Evolutionary conservation across 495 filamentous ascomycete genomes (phyloP).

Genomic region (Penicillium argentinense): DNA sequence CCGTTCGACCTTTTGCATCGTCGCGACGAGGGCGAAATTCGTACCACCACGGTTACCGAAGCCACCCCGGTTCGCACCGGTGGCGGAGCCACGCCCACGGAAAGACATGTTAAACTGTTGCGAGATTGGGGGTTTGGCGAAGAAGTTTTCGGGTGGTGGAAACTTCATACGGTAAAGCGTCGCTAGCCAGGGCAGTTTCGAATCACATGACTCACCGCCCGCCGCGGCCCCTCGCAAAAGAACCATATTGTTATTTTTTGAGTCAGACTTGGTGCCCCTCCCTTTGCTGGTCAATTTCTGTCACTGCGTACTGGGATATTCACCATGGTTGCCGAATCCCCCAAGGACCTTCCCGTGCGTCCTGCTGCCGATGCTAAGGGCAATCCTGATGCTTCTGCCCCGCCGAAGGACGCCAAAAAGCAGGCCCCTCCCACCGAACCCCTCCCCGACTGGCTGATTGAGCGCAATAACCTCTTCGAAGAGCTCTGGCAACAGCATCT

Average conservation of each 20-base stretch:
- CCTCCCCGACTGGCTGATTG: slow-evolving; percentile 76
- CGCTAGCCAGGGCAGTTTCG: slow-evolving; percentile 47
- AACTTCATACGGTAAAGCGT: slow-evolving; percentile 51
- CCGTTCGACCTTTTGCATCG: slow-evolving; percentile 4
- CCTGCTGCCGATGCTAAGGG: slow-evolving; percentile 36
- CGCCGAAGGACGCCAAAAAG: slow-evolving; percentile 31
- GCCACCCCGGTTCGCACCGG: slow-evolving; percentile 52
- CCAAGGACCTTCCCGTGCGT: slow-evolving; percentile 42
- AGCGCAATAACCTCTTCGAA: slow-evolving; percentile 85
- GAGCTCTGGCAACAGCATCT: slow-evolving; percentile 80
- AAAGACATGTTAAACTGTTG: slow-evolving; percentile 51
- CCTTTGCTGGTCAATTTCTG: slow-evolving; percentile 20
- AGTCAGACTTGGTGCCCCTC: neutral
- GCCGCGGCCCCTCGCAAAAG: slow-evolving; percentile 19
- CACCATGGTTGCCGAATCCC: slow-evolving; percentile 41
- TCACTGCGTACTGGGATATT: slow-evolving; percentile 9
- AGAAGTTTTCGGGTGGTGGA: slow-evolving; percentile 54
- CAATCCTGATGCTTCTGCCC: slow-evolving; percentile 28
- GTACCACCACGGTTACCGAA: slow-evolving; percentile 47
- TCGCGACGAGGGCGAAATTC: slow-evolving; percentile 11
- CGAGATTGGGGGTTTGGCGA: slow-evolving; percentile 26
- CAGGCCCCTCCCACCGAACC: slow-evolving; percentile 38
- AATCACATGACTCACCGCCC: slow-evolving; percentile 46
- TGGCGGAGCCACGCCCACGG: slow-evolving; percentile 47
- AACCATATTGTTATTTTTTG: slow-evolving; percentile 17